A percentile compares a stretch with the other conserved stretches of the same genome.
phyloP scores from a whole-genome alignment of 176 grass and related monocot genomes.

The Miscanthus lutarioriparius region DNA sequence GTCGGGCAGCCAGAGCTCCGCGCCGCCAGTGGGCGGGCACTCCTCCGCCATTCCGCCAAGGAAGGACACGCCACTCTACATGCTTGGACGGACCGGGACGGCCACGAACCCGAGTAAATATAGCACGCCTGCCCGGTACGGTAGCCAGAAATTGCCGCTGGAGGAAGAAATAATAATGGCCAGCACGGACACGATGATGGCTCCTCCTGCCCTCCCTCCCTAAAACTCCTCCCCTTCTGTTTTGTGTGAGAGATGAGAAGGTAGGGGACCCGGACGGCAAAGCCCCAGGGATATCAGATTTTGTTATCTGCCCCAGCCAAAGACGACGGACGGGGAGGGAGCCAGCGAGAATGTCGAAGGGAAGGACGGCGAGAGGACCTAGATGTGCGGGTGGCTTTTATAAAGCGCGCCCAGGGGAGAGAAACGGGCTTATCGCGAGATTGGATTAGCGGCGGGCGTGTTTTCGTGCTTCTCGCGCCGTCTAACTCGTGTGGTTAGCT shows the following conservation, averaged over 20 bases:
- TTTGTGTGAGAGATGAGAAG: conserved; percentile 11
- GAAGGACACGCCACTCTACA: background rate
- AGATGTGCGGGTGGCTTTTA: conserved; percentile 29
- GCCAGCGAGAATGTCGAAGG: conserved; percentile 22
- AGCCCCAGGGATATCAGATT: no score
- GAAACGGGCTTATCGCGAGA: background rate
- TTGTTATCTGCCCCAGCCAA: background rate
- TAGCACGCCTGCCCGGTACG: conserved; percentile 32
- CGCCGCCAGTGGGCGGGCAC: background rate
- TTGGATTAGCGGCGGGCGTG: background rate
- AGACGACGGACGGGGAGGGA: background rate
- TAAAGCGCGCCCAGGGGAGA: background rate
- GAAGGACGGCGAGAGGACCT: conserved; percentile 3
- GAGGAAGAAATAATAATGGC: conserved; percentile 66
- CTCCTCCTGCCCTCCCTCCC: background rate
- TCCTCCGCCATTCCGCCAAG: conserved; percentile 50
- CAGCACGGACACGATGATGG: conserved; percentile 37
- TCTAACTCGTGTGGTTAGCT: background rate
- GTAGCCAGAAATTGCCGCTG: conserved; percentile 49
- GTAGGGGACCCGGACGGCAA: background rate
- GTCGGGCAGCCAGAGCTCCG: conserved; percentile 58
- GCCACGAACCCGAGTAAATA: conserved; percentile 34
- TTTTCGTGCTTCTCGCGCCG: conserved; percentile 17
- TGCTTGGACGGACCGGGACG: background rate
- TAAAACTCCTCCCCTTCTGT: background rate